Percentiles rank a stretch among this genome's conserved stretches.
These are phyloP conservation scores for Byssoonygena ceratinophila DNA, from an alignment of 2,329 filamentous ascomycete genomes.

Conservation along the genomic window DNA sequence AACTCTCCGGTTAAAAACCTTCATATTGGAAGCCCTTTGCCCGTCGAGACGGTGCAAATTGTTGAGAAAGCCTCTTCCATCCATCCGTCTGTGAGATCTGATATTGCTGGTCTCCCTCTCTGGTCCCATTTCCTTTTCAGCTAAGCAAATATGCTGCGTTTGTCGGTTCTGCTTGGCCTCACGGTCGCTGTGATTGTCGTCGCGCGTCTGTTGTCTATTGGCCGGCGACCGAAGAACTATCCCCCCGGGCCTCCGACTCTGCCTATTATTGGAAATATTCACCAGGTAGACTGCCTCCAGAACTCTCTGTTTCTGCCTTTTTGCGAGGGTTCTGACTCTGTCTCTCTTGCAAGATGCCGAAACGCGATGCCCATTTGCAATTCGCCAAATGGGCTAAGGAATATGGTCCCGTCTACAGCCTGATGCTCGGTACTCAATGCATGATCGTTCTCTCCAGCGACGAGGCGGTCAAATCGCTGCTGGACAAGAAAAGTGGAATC, in stretches of 20 bases:
- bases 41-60: not conserved
- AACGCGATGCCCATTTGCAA: constrained; percentile 34
- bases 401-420: constrained; percentile 44
- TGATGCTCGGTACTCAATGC: constrained; percentile 42
- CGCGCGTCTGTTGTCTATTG: constrained; percentile 19
- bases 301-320: not conserved
- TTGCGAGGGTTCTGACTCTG: not conserved
- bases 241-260: constrained; percentile 45
- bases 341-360: constrained; percentile 38
- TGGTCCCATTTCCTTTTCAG: no score
- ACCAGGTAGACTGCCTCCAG: constrained; percentile 24
- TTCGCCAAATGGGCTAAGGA: constrained; percentile 45
- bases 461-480: constrained; percentile 41
- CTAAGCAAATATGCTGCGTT: not conserved
- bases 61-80: not conserved
- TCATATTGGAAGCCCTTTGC: not conserved
- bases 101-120: no score
- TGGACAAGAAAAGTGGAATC: constrained; percentile 43
- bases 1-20: not conserved
- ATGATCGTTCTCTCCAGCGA: constrained; percentile 41
- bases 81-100: not conserved
- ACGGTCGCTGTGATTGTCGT: constrained; percentile 13
- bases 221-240: constrained; percentile 19
- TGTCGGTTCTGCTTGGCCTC: constrained; percentile 9
- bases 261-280: constrained; percentile 44